Percentiles rank a stretch among this genome's conserved stretches.
Conservation (phyloP, 1,139 yeast genomes). For the Geotrichum bryndzae region DNA sequence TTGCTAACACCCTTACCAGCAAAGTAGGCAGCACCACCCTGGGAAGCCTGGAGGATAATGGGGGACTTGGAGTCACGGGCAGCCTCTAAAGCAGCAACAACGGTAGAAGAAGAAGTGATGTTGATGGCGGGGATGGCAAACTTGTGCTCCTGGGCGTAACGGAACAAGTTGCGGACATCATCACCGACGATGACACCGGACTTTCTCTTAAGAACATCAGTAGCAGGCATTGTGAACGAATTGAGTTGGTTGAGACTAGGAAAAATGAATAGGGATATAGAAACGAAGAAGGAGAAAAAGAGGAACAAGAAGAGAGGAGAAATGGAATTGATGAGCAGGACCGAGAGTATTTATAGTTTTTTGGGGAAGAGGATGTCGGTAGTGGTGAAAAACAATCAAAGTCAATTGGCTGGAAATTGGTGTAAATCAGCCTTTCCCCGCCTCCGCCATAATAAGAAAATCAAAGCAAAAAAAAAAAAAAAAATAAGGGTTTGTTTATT, state of each 20-base stretch:
- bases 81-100: constrained; percentile 94
- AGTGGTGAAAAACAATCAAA: background rate
- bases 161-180: constrained; percentile 82
- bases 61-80: constrained; percentile 96
- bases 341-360: constrained; percentile 7
- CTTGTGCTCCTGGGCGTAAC: constrained; percentile 87
- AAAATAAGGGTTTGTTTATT: background rate
- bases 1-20: constrained; percentile 98
- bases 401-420: background rate
- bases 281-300: constrained; percentile 4
- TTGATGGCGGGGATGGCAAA: constrained; percentile 98
- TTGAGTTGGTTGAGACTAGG: background rate
- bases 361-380: background rate
- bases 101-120: constrained; percentile 96
- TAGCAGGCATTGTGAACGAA: constrained; percentile 26
- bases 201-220: constrained; percentile 77
- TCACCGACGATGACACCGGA: constrained; percentile 99
- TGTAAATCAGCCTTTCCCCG: background rate
- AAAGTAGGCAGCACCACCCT: constrained; percentile 99
- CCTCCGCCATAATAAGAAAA: background rate
- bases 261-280: background rate
- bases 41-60: constrained; percentile 92
- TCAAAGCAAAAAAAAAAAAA: background rate
- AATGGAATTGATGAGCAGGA: background rate
- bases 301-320: background rate